Percentiles rank a stretch among this genome's conserved stretches.
Conservation (phyloP, 345 rosid species). For the Leavenworthia alabamica region DNA sequence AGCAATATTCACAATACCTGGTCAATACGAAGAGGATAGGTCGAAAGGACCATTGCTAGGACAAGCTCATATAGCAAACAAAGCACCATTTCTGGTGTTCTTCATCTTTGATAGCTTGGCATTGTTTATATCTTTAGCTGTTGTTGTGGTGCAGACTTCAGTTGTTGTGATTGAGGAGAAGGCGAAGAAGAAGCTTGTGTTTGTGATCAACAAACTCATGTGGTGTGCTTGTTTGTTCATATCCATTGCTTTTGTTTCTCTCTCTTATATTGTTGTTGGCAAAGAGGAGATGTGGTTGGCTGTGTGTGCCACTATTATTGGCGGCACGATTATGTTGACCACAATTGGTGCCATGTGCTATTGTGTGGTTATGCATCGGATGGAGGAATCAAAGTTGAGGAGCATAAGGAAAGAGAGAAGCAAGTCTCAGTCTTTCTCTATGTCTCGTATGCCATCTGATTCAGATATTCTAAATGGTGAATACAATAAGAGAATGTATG, state of each 20-base stretch:
- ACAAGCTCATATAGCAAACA: slow-evolving; percentile 66
- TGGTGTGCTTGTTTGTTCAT: slow-evolving; percentile 95
- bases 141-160: slow-evolving; percentile 96
- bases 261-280: slow-evolving; percentile 88
- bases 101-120: slow-evolving; percentile 91
- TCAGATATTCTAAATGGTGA: slow-evolving; percentile 68
- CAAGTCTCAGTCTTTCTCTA: slow-evolving; percentile 62
- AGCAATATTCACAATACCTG: slow-evolving; percentile 96
- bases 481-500: slow-evolving; percentile 73
- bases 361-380: slow-evolving; percentile 64
- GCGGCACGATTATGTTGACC: slow-evolving; percentile 80
- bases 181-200: slow-evolving; percentile 94
- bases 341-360: slow-evolving; percentile 97
- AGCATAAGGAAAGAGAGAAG: slow-evolving; percentile 75
- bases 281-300: slow-evolving; percentile 73
- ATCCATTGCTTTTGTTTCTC: slow-evolving; percentile 81
- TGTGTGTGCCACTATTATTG: slow-evolving; percentile 63
- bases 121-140: slow-evolving; percentile 97
- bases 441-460: slow-evolving; percentile 68
- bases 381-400: slow-evolving; percentile 81
- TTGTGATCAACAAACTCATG: slow-evolving; percentile 97
- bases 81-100: slow-evolving; percentile 71
- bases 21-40: slow-evolving; percentile 63
- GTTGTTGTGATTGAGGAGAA: slow-evolving; percentile 94
- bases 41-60: slow-evolving; percentile 47